Conservation (phyloP, 2,329 filamentous ascomycete species). For the Raffaelea albimanens region DNA sequence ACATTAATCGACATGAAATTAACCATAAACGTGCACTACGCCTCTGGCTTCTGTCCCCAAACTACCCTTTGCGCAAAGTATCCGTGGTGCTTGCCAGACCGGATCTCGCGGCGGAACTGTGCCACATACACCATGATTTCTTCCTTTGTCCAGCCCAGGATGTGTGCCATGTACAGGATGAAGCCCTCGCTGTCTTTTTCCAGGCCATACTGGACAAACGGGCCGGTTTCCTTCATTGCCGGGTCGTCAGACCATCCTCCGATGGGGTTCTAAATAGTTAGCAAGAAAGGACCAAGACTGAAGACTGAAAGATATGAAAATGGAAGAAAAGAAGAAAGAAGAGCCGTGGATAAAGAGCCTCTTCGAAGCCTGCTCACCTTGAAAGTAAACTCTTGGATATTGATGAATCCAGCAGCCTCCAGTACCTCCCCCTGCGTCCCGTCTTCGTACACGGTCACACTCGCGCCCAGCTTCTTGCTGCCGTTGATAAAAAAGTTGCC, state of each 20-base stretch:
- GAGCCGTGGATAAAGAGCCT: not conserved
- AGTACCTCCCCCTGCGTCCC: slow-evolving; percentile 41
- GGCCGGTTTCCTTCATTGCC: slow-evolving; percentile 18
- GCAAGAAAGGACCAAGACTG: no score
- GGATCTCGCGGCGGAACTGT: slow-evolving; percentile 11
- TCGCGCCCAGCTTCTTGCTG: slow-evolving; percentile 31
- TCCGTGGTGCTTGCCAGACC: slow-evolving; percentile 6
- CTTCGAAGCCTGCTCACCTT: not conserved
- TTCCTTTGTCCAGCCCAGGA: slow-evolving; percentile 12
- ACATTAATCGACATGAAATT: no score
- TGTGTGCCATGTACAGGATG: slow-evolving; percentile 9
- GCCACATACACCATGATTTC: slow-evolving; percentile 11
- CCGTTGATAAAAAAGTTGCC: slow-evolving; percentile 26
- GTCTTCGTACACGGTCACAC: slow-evolving; percentile 41
- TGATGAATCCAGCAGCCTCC: slow-evolving; percentile 45
- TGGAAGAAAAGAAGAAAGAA: not conserved
- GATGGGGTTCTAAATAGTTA: slow-evolving; percentile 12
- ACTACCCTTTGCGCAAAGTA: slow-evolving; percentile 7
- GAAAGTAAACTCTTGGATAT: slow-evolving; percentile 31
- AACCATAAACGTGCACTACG: no score
- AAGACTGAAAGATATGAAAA: no score
- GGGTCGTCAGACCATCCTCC: slow-evolving; percentile 25
- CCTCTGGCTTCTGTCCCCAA: slow-evolving; percentile 11
- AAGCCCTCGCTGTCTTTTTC: slow-evolving; percentile 12
- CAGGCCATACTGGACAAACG: slow-evolving; percentile 7